Evolutionary conservation across 148 eudicot species (phyloP), one percentile per base, ranked within the genome.

Genomic region (Beta vulgaris): DNA sequence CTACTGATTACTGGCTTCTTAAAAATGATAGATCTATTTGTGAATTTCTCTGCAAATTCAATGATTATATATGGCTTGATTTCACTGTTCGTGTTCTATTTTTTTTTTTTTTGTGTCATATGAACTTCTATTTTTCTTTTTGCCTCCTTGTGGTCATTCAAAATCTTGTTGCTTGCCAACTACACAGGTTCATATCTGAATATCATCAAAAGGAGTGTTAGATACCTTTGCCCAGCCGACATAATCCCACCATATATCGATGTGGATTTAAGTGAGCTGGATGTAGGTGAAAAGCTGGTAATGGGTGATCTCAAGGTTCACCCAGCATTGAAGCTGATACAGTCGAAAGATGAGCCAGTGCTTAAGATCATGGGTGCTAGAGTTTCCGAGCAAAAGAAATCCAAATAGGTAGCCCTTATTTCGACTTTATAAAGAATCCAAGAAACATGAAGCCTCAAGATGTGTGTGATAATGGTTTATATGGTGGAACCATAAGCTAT

Each of bases 241-340:
- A 64, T 94, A 55, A 88, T 91, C 76, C 98, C 98, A 65, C 97
- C 98, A 44, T 92, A 71, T 71, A 92, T 94, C 26, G 97, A 94
- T 12, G 96, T 92, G 70, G 98, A 92, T 85, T 63, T 94, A 43
- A 92, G 97, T 61, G 96, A 89, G 82, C 63, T 94, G 68, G 98
- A 95, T 70, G 97, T 83, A 10, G 97, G 97, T 11, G 92, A 86
- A 71, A 90, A 86, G 84, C 51, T 95, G 60, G 76, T 86, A 43
- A 91, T 87, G 83, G 91, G 90, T 28, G 92, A 95, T 64, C 96
- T 95, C 46, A 90, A 82, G 18, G 98, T 92, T 72, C 98, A 95
- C 80, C 98, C 98, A 29, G 91, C 91, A 71, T 42, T 95, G 51
- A 92, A 88, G 87, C 85, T 92, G 64, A 58, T 88, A 26, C 83